Conservation (phyloP, 495 filamentous ascomycete genomes). For the Rusavskia elegans region DNA sequence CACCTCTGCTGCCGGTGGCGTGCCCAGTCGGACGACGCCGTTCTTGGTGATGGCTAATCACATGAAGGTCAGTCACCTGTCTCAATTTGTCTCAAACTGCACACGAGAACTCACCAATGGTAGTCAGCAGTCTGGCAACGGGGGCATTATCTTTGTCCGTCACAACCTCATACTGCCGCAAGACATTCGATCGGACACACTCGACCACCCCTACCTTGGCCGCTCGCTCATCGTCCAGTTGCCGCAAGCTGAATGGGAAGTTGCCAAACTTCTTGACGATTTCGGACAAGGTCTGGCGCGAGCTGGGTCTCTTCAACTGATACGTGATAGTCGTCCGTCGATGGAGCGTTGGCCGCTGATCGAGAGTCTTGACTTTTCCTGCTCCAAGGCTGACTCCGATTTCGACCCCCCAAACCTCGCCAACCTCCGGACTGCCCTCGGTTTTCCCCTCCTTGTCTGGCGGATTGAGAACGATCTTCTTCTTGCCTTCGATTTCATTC, state of each 20-base stretch:
- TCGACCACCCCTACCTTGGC: conserved; percentile 94
- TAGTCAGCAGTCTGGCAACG: conserved; percentile 75
- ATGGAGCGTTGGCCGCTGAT: conserved; percentile 79
- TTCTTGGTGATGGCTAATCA: conserved; percentile 91
- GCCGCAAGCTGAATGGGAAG: conserved; percentile 94
- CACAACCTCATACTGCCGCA: conserved; percentile 89
- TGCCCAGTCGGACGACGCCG: conserved; percentile 70
- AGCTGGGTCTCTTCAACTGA: conserved; percentile 78
- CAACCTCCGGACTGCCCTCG: conserved; percentile 77
- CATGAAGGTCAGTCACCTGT: not conserved
- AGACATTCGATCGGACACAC: conserved; percentile 77
- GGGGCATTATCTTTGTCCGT: conserved; percentile 76
- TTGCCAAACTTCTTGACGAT: conserved; percentile 90
- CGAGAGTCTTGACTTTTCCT: conserved; percentile 84
- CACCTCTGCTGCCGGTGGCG: conserved; percentile 55
- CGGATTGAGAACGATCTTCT: conserved; percentile 91
- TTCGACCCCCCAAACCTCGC: conserved; percentile 97
- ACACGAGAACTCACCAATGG: conserved; percentile 52
- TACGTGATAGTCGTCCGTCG: conserved; percentile 83
- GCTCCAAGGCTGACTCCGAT: conserved; percentile 78
- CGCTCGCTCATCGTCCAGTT: conserved; percentile 90
- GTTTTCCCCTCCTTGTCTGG: conserved; percentile 71
- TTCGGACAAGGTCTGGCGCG: conserved; percentile 78
- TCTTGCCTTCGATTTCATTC: conserved; percentile 94
- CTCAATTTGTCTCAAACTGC: conserved; percentile 3